A percentile compares a stretch with the other conserved stretches of the same genome.
Evolutionary conservation across 2,329 filamentous ascomycete genomes (phyloP).

Genomic region (Trichoderma endophyticum): DNA sequence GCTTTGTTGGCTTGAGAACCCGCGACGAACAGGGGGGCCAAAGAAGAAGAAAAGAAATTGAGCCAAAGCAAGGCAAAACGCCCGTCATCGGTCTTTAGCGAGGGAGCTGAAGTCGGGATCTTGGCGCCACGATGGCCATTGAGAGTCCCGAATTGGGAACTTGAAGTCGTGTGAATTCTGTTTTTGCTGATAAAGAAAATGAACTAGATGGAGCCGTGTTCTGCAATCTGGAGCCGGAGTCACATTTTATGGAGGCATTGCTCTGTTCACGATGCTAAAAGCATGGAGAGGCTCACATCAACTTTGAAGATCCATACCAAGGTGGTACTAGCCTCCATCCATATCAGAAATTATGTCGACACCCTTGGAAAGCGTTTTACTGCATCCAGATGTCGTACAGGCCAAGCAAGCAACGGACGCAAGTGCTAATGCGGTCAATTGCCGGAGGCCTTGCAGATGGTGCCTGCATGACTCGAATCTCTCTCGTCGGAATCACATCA

Average conservation of each 20-base stretch:
- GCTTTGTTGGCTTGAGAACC: neutral
- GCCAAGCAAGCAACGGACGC: slow-evolving; percentile 4
- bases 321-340: neutral
- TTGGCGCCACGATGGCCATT: neutral
- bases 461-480: slow-evolving; percentile 12
- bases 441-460: slow-evolving; percentile 13
- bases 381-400: slow-evolving; percentile 12
- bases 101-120: neutral
- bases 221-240: neutral
- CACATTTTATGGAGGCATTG: neutral
- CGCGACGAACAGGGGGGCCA: neutral
- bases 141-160: neutral
- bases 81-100: neutral
- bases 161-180: neutral
- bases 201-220: neutral
- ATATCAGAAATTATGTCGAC: neutral
- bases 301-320: neutral
- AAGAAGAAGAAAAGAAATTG: neutral
- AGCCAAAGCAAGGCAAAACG: neutral
- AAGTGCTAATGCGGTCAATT: slow-evolving; percentile 15
- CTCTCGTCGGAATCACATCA: slow-evolving; percentile 8
- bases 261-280: neutral
- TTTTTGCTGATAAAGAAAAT: neutral
- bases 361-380: neutral
- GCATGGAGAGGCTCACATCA: neutral